Conservation (phyloP, 345 rosid species). For the Sapria himalayana region DNA sequence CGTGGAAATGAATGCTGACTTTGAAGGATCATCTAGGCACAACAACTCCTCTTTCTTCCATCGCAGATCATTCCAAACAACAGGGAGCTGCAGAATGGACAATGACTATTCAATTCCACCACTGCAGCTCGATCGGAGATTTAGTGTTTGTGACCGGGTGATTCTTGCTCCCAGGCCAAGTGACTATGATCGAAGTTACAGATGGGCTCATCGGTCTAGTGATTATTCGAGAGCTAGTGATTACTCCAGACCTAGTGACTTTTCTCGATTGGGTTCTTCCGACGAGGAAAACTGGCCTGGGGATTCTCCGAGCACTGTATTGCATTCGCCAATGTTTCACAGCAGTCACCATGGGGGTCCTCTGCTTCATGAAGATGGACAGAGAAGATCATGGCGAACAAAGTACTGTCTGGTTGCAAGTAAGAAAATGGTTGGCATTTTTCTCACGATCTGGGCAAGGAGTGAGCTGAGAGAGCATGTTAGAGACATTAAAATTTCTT, state of each 20-base stretch:
- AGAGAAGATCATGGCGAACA: conserved; percentile 47
- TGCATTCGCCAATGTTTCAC: conserved; percentile 46
- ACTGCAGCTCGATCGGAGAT: conserved; percentile 56
- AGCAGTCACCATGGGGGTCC: conserved; percentile 27
- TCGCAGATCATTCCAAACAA: conserved; percentile 83
- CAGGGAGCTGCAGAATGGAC: conserved; percentile 67
- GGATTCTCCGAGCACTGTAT: conserved; percentile 72
- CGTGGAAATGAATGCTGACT: conserved; percentile 82
- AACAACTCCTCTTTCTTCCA: conserved; percentile 64
- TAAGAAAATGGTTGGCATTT: conserved; percentile 96
- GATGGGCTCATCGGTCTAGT: conserved; percentile 40
- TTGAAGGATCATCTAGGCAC: conserved; percentile 78
- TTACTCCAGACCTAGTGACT: conserved; percentile 82
- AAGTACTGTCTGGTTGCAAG: conserved; percentile 78
- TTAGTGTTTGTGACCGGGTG: conserved; percentile 85
- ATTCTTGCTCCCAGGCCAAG: conserved; percentile 63
- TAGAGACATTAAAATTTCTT: conserved; percentile 84
- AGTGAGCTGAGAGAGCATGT: conserved; percentile 71
- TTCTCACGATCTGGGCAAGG: conserved; percentile 85
- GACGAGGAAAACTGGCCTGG: conserved; percentile 85
- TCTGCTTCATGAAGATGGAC: conserved; percentile 35
- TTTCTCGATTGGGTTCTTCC: conserved; percentile 77
- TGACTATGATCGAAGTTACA: conserved; percentile 42
- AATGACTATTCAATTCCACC: conserved; percentile 48
- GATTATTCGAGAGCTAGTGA: conserved; percentile 74